Evolutionary conservation across 2,329 filamentous ascomycete genomes (phyloP).

Genomic region (Arthroderma sp.): DNA sequence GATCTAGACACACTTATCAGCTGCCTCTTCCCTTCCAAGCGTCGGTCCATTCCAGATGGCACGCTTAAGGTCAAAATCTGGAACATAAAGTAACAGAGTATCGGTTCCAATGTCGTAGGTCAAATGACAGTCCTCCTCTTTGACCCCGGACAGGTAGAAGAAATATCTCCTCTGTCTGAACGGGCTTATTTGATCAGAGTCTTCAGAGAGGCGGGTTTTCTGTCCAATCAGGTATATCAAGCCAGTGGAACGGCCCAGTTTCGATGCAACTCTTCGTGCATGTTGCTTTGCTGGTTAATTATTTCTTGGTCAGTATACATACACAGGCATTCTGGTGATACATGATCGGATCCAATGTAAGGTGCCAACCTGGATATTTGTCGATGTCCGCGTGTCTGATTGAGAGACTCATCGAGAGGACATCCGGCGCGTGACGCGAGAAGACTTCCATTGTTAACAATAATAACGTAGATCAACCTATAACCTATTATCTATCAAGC

Average conservation of each 20-base stretch:
- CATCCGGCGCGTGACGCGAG: constrained; percentile 3
- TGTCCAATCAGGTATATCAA: constrained; percentile 46
- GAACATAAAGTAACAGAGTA: constrained; percentile 58
- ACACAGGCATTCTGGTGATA: not conserved
- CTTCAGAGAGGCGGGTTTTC: constrained; percentile 37
- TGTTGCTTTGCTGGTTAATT: constrained; percentile 35
- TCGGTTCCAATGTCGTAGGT: constrained; percentile 48
- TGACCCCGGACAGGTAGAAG: constrained; percentile 44
- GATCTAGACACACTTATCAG: constrained; percentile 25
- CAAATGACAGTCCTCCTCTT: constrained; percentile 42
- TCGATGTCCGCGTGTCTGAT: constrained; percentile 19
- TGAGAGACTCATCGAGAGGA: constrained; percentile 18
- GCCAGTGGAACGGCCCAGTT: constrained; percentile 28
- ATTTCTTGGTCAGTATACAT: not conserved
- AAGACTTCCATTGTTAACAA: constrained; percentile 11
- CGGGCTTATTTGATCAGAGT: constrained; percentile 42
- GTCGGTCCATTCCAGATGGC: constrained; percentile 32
- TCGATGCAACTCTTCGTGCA: constrained; percentile 32
- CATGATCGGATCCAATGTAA: not conserved
- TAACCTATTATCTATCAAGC: too few species aligned
- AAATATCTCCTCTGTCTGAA: constrained; percentile 51
- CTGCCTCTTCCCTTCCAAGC: constrained; percentile 41
- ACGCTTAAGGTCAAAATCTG: constrained; percentile 46
- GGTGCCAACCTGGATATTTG: constrained; percentile 29
- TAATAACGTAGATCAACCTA: constrained; percentile 13